These are phyloP conservation scores for Daldinia caldariorum DNA, from an alignment of 495 filamentous ascomycete genomes.

Conservation along the genomic window DNA sequence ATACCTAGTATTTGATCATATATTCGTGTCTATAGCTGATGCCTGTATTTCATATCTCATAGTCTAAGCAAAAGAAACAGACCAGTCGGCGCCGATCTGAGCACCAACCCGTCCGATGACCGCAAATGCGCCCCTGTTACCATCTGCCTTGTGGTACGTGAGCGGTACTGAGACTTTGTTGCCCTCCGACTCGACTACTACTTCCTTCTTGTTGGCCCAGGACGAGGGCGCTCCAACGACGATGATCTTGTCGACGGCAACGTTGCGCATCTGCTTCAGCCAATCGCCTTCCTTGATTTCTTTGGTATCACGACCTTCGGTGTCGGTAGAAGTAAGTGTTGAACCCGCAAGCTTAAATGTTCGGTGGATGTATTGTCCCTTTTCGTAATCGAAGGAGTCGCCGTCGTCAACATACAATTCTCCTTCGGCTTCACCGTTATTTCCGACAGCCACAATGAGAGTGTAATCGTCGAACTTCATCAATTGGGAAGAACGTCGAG, in stretches of 20 bases:
- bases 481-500: slow-evolving; percentile 81
- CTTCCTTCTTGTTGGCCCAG: slow-evolving; percentile 75
- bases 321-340: slow-evolving; percentile 61
- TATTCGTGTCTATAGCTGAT: slow-evolving; percentile 25
- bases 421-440: slow-evolving; percentile 78
- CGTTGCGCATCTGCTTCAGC: slow-evolving; percentile 76
- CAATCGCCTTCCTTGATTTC: slow-evolving; percentile 75
- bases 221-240: slow-evolving; percentile 77
- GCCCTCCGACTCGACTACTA: slow-evolving; percentile 74
- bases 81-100: slow-evolving; percentile 83
- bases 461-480: slow-evolving; percentile 98
- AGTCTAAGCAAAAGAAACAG: slow-evolving; percentile 63
- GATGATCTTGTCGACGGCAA: slow-evolving; percentile 83
- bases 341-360: slow-evolving; percentile 69
- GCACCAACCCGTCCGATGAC: slow-evolving; percentile 82
- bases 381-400: slow-evolving; percentile 86
- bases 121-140: slow-evolving; percentile 77
- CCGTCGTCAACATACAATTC: slow-evolving; percentile 93
- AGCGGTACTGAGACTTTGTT: slow-evolving; percentile 67
- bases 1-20: slow-evolving; percentile 7
- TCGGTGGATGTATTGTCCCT: slow-evolving; percentile 86
- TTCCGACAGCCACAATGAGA: slow-evolving; percentile 78
- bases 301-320: slow-evolving; percentile 62
- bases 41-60: slow-evolving; percentile 1
- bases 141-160: slow-evolving; percentile 66